Base-by-base conservation (phyloP, 2,329 filamentous ascomycete species). In the Monilinia laxa region DNA sequence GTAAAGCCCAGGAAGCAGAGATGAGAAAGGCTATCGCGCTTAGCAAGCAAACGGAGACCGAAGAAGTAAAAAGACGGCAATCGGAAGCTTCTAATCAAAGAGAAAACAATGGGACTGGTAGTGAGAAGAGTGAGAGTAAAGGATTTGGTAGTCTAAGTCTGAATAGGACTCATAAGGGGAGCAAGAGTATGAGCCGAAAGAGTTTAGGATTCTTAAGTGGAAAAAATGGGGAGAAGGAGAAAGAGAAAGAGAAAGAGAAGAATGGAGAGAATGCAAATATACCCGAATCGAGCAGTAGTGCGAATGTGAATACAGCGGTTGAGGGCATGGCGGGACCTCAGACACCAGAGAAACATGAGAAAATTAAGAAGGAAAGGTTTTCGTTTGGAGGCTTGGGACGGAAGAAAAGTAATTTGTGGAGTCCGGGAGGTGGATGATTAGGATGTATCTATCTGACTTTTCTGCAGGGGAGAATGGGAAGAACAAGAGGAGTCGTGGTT, bases 111-210 rank as follows among this genome's bases (percentile, higher is more conserved):
- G 67, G 67, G 38, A 71, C 70, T 54, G 67, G 67, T 25, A 71
- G 70, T 49, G 72, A 73, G 40, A 49, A 71, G 67, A 53, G 38
- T 31, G 47, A 70, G 42, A 60, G 56, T 10, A 70, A 71, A 28
- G 80, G 81, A 6, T 81, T 86, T 42, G 66, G 66, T 25, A 49
- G 70, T 31, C 56, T 68, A 7, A 69, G 68, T 14, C 66, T 75
- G 25, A 72, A 65, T 73, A 83, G 91, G 55, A 87, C 90, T 70
- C 85, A 88, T 71, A 84, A 88, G 65, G 87, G 87, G 12, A 92
- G 89, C 77, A 94, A 91, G 80, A 93, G 91, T 70, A 84, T 96
- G 80, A 73, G 90, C 59, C 86, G 89, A 70, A 92, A 90, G 77
- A 90, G 90, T 71, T 88, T 91, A 73, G 85, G 84, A 42, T 90